Evolutionary conservation across 2,329 filamentous ascomycete species (phyloP), one percentile per base, ranked within the genome.

Genomic region (Fusarium floridanum): DNA sequence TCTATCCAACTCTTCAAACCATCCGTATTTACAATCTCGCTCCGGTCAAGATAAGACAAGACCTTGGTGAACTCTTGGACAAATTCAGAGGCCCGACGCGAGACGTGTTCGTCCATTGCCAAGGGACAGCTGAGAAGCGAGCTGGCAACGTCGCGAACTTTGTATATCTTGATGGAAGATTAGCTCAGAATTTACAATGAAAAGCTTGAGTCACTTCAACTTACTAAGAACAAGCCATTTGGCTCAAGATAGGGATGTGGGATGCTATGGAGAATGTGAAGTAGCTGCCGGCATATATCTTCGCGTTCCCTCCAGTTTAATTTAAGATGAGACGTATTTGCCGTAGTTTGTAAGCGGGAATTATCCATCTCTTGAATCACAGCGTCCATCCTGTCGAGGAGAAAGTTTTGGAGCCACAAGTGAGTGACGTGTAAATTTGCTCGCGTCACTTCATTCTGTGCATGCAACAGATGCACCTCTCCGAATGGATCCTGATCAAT

Each of bases 341-440:
- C 17, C 10, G 61, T 61, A 10, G 2, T 50, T 12, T 60, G 48
- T 24, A 61, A 24, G 9, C 50, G 39, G 8, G 68, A 50, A 12
- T 36, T 36, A 16, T 56, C 55, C 16, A 70, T 71, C 27, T 75
- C 71, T 29, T 76, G 76, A 3, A 79, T 27, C 10, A 76, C 57
- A 5, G 74, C 61, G 16, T 83, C 82, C 5, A 83, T 70, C 60
- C 81, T 81, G 39, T 84, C 82, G 2, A 82, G 72, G 0, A 83
- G 71, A 7, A 80, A 74, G 43, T 78, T 83, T 68, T 84, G 82
- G 8, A 83, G 75, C 82, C 82, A 84, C 2, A 84, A 68, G 64
- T 84, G 82, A 0, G 81, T 84, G 9, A 81, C 80, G 41, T 84
- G 82, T 1, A 84, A 68, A 24, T 84, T 83, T 0, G 80, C 81